Evolutionary conservation across 805 yeast genomes (phyloP), one percentile per base, ranked within the genome.

Genomic region (Sungouiozyma intestinalis): DNA sequence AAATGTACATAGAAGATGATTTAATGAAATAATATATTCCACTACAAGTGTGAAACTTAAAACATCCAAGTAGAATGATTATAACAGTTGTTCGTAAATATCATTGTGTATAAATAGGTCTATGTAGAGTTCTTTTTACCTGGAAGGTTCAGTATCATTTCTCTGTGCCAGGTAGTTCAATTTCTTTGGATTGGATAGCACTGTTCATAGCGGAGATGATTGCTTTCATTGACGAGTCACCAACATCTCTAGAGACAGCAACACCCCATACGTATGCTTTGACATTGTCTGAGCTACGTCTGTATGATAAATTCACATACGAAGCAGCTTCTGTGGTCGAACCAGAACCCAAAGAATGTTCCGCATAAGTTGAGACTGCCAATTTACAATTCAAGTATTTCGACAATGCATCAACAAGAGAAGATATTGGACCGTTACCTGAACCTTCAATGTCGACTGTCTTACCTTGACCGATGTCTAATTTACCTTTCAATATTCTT

Each of bases 381-480:
- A 83, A 62, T 34, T 67, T 60, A 42, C 71, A 61, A 36, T 69
- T 69, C 45, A 80, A 68, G 41, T 65, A 63, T 24, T 58, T 60
- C 36, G 73, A 63, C 43, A 82, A 56, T 13, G 87, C 86, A 56
- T 80, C 71, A 6, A 77, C 67, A 58, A 83, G 76, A 2, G 88
- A 79, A 6, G 94, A 84, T 45, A 84, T 74, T 40, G 88, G 94
- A 56, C 94, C 94, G 59, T 84, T 85, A 47, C 94, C 94, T 34
- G 57, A 54, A 48, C 94, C 94, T 31, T 54, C 48, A 35, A 84
- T 64, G 17, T 55, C 53, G 8, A 54, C 52, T 11, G 47, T 46
- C 42, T 63, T 55, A 35, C 69, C 74, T 18, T 40, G 40, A 41
- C 71, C 67, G 36, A 77, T 64, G 33, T 68, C 66, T 38, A 81